Evolutionary conservation across 345 rosid genomes (phyloP), one percentile per base, ranked within the genome.

Genomic region (Gossypium bickii): DNA sequence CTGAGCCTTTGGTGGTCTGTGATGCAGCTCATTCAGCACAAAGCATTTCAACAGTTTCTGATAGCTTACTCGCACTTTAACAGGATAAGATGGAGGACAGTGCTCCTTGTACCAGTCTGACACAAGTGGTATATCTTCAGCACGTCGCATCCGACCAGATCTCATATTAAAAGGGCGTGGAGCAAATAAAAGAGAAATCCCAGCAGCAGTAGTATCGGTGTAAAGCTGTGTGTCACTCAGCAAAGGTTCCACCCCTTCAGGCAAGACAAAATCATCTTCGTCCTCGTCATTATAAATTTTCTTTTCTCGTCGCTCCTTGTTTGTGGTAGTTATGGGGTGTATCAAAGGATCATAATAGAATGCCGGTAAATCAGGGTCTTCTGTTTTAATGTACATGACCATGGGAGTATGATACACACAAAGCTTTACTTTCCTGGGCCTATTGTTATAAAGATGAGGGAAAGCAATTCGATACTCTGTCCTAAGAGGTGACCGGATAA

Each of bases 61-160:
- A 78, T 96, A 96, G 85, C 99, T 93, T 47, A 96, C 99, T 29
- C 99, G 90, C 74, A 96, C 99, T 81, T 96, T 96, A 61, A 96
- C 99, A 0, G 99, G 99, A 83, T 93, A 96, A 11, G 99, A 87
- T 41, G 98, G 99, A 80, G 99, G 99, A 77, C 99, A 95, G 81
- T 95, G 99, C 90, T 95, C 99, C 85, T 95, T 95, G 80, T 86
- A 95, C 99, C 99, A 95, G 82, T 95, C 99, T 20, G 99, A 91
- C 59, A 95, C 99, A 70, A 95, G 87, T 29, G 99, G 99, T 72
- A 95, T 93, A 85, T 95, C 99, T 81, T 93, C 99, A 78, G 99
- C 88, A 29, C 99, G 84, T 16, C 99, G 84, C 83, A 87, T 91
- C 67, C 97, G 87, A 70, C 99, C 99, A 70, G 98, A 95, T 81